Evolutionary conservation across 306 rosid species (phyloP), one percentile per base, ranked within the genome.

Genomic region (Fragaria ananassa): DNA sequence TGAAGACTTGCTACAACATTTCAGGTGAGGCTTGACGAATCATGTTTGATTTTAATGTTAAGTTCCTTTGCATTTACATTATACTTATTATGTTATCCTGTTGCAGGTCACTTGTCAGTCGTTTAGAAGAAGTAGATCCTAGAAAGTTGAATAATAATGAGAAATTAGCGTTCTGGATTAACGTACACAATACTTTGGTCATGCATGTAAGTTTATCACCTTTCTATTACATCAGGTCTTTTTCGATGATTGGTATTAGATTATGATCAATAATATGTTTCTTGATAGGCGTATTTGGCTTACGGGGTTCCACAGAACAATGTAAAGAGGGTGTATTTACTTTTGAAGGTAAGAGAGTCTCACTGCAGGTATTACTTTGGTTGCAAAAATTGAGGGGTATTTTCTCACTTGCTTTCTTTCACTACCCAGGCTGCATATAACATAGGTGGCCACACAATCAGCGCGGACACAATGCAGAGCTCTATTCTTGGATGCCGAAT

Each of bases 91-190:
- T 53, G 58, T 78, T 68, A 58, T 76, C 76, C 71, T 81, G 82
- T 86, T 68, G 27, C 86, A 96, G 99, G 83, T 88, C 93, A 37
- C 96, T 92, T 45, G 89, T 89, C 61, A 79, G 82, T 83, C 84
- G 80, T 78, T 81, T 96, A 76, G 98, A 96, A 85, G 88, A 91
- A 73, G 86, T 93, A 42, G 87, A 96, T 85, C 97, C 89, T 17
- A 81, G 89, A 81, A 91, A 83, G 82, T 83, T 96, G 88, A 81
- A 87, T 75, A 92, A 91, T 12, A 93, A 88, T 74, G 99, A 96
- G 84, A 96, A 96, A 87, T 86, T 96, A 76, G 97, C 99, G 11
- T 96, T 96, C 78, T 96, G 99, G 99, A 93, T 92, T 72, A 96
- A 96, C 84, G 75, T 93, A 76, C 98, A 96, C 88, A 96, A 96